These are phyloP conservation scores for Vitis cinerea DNA, from an alignment of 164 flowering plant species.

Conservation along the genomic window DNA sequence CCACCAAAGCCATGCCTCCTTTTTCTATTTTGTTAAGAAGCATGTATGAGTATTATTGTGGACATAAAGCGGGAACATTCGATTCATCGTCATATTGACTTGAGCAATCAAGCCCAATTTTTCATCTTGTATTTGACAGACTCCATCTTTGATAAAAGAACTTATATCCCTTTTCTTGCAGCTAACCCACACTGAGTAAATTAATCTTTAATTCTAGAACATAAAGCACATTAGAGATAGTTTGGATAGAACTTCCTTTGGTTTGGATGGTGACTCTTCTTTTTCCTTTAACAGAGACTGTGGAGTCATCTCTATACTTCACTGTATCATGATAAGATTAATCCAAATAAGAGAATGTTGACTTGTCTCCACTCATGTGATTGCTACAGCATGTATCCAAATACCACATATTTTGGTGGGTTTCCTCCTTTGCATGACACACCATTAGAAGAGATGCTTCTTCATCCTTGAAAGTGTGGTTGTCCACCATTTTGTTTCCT, in stretches of 20 bases:
- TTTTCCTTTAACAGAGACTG: constrained; percentile 11
- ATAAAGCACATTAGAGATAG: no score
- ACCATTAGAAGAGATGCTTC: not conserved
- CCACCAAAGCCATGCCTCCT: no score
- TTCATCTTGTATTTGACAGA: no score
- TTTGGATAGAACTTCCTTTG: not conserved
- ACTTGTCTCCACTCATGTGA: constrained; percentile 12
- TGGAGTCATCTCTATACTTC: constrained; percentile 19
- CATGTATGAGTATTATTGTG: no score
- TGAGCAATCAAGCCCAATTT: no score
- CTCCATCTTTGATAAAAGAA: no score
- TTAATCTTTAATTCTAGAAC: no score
- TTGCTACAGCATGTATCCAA: constrained; percentile 14
- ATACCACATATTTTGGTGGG: constrained; percentile 7
- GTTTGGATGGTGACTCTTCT: constrained; percentile 6
- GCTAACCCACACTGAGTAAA: no score
- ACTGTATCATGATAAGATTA: constrained; percentile 8
- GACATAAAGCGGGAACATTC: no score
- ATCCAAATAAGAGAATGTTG: constrained; percentile 9
- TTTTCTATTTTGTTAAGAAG: no score
- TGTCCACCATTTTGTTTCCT: constrained; percentile 9
- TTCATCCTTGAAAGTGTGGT: not conserved
- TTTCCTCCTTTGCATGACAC: not conserved
- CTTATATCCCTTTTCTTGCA: no score
- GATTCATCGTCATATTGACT: no score